Percentiles rank a stretch among this genome's conserved stretches.
Evolutionary conservation across 768 basidiomycete species (phyloP).

Genomic region (Strobilomyces confusus): DNA sequence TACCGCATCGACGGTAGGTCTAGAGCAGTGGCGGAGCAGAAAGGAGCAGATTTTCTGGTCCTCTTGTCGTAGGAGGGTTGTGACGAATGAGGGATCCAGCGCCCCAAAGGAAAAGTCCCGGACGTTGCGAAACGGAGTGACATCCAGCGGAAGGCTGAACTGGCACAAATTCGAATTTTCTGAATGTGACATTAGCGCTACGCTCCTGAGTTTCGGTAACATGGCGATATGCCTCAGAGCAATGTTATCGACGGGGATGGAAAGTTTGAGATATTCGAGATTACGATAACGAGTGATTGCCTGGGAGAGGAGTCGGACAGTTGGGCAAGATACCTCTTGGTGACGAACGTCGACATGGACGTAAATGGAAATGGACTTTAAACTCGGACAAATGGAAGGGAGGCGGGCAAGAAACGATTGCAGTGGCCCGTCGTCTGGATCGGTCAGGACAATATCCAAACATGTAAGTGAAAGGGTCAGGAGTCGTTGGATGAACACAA

Average conservation of each 20-base stretch:
- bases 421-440: neutral
- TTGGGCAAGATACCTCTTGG: neutral
- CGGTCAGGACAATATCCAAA: neutral
- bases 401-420: neutral
- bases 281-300: neutral
- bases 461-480: neutral
- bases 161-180: neutral
- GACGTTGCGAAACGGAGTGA: neutral
- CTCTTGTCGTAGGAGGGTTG: neutral
- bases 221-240: neutral
- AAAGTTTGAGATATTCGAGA: neutral
- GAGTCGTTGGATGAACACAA: neutral
- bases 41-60: neutral
- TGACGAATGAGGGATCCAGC: neutral
- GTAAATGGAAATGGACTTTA: neutral
- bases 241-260: neutral
- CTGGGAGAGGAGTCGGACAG: neutral
- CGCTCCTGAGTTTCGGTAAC: neutral
- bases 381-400: neutral
- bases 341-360: neutral
- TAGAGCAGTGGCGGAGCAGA: neutral
- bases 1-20: neutral
- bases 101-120: neutral
- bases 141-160: neutral
- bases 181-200: neutral